These are phyloP conservation scores for Arxiozyma heterogenica DNA, from an alignment of 1,139 yeast species.

Conservation along the genomic window DNA sequence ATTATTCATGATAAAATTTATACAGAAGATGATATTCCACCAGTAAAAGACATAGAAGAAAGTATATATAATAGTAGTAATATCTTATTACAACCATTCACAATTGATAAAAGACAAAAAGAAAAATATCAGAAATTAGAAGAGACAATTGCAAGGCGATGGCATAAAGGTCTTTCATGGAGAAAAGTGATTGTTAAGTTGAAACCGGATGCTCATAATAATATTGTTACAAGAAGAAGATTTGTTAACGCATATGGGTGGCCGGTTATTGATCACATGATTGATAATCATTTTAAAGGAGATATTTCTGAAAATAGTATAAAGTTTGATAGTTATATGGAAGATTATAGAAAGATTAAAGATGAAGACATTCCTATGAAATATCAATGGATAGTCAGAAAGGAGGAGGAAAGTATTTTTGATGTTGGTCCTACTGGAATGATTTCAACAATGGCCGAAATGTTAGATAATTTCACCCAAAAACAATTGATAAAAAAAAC, in stretches of 20 bases:
- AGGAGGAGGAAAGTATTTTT: conserved; percentile 42
- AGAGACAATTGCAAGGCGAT: conserved; percentile 77
- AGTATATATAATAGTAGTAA: conserved; percentile 15
- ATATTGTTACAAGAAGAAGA: conserved; percentile 77
- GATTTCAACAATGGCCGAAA: conserved; percentile 52
- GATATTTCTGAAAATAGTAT: not conserved
- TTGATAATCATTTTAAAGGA: conserved; percentile 47
- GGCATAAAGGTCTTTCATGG: conserved; percentile 84
- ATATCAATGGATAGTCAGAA: conserved; percentile 42
- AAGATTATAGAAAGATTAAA: conserved; percentile 36
- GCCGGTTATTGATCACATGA: conserved; percentile 84
- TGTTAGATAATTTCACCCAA: conserved; percentile 29
- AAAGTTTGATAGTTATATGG: conserved; percentile 8
- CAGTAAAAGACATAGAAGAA: conserved; percentile 14
- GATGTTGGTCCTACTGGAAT: conserved; percentile 69
- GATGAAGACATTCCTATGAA: conserved; percentile 7
- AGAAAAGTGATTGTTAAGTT: conserved; percentile 80
- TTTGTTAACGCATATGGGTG: conserved; percentile 96
- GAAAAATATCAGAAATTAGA: conserved; percentile 34
- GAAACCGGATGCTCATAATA: conserved; percentile 93
- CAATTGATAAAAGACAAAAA: conserved; percentile 33
- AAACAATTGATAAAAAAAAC: conserved; percentile 9
- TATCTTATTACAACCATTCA: conserved; percentile 20
- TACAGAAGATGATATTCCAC: conserved; percentile 56
- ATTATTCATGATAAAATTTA: conserved; percentile 80